Base-by-base conservation (phyloP, 2,329 filamentous ascomycete genomes). In the Penicillium sp. region DNA sequence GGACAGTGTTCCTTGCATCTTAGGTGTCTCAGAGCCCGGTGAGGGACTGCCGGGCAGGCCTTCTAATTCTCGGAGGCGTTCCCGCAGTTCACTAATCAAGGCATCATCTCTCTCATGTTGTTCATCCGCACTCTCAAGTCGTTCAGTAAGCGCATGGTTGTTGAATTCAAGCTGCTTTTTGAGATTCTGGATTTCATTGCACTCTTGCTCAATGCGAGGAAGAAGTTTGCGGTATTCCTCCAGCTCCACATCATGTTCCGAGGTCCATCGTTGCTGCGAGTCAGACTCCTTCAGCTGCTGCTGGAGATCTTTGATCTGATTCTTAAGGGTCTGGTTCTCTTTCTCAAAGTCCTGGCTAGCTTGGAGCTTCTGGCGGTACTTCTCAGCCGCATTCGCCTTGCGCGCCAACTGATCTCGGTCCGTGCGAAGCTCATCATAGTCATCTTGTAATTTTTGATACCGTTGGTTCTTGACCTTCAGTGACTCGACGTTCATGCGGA, bases 81-180 rank as follows among this genome's bases (percentile, higher is more conserved):
- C 75, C 42, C 74, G 67, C 41, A 76, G 63, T 57, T 77, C 74
- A 55, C 73, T 74, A 33, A 77, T 75, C 41, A 75, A 57, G 14
- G 72, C 69, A 56, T 77, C 73, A 35, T 77, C 73, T 57, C 75
- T 65, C 46, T 75, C 68, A 42, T 70, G 71, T 49, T 78, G 74
- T 56, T 79, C 76, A 50, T 76, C 71, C 2, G 75, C 72, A 54
- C 73, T 73, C 44, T 75, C 66, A 18, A 78, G 70, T 15, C 77
- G 69, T 55, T 77, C 76, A 7, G 74, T 76, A 15, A 80, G 69
- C 14, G 75, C 73, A 56, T 78, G 75, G 53, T 79, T 79, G 60
- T 80, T 76, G 56, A 78, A 77, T 56, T 79, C 77, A 9, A 80
- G 67, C 55, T 78, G 72, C 53, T 78, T 79, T 63, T 79, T 79